A percentile compares a stretch with the other conserved stretches of the same genome.
phyloP scores from a whole-genome alignment of 768 basidiomycete species.

The Mycena maculata region DNA sequence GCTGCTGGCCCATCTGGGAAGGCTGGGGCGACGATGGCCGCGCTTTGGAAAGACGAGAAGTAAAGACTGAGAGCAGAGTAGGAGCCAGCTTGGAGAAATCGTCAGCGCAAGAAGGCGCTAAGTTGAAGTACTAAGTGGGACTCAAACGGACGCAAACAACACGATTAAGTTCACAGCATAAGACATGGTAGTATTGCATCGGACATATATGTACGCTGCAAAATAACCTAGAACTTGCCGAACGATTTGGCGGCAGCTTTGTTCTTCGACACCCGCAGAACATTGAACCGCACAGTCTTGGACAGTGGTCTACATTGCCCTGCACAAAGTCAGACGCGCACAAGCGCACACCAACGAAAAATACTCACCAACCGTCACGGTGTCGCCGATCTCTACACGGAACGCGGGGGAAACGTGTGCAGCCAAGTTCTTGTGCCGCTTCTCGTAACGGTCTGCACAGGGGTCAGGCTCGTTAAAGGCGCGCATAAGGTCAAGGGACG shows the following conservation, averaged over 20 bases:
- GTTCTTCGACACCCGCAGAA: constrained; percentile 93
- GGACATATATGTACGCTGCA: constrained; percentile 37
- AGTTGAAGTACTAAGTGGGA: neutral
- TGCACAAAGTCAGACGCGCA: constrained; percentile 43
- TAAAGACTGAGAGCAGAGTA: constrained; percentile 80
- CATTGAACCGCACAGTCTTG: constrained; percentile 99
- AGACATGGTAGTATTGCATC: constrained; percentile 35
- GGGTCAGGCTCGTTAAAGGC: constrained; percentile 7
- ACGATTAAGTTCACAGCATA: constrained; percentile 33
- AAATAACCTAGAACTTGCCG: constrained; percentile 82
- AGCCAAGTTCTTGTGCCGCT: constrained; percentile 98
- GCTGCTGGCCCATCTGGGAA: constrained; percentile 83
- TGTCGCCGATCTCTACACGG: constrained; percentile 95
- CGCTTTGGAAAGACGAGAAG: constrained; percentile 77
- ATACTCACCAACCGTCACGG: constrained; percentile 91
- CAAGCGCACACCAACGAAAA: neutral
- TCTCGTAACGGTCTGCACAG: constrained; percentile 91
- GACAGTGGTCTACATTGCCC: constrained; percentile 99
- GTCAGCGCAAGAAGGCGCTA: constrained; percentile 8
- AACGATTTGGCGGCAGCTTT: constrained; percentile 93
- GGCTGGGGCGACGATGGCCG: constrained; percentile 79
- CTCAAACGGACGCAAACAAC: neutral
- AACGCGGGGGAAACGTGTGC: constrained; percentile 98
- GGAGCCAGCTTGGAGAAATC: constrained; percentile 71
- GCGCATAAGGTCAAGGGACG: constrained; percentile 52